Base-by-base conservation (phyloP, 805 yeast species). In the Saccharomycopsis amapae region DNA sequence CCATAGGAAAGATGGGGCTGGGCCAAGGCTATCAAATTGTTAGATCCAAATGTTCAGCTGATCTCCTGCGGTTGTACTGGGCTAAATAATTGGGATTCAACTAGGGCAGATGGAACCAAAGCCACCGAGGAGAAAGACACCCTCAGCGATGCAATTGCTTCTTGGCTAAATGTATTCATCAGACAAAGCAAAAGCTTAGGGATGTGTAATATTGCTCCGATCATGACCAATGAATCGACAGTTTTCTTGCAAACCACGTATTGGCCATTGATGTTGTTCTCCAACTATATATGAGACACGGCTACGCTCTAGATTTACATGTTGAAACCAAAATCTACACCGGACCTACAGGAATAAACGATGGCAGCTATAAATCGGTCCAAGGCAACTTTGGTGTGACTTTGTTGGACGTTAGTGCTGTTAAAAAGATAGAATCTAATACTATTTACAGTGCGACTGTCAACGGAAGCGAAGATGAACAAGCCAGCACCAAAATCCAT, bases 131-230 rank as follows among this genome's bases (percentile, higher is more conserved):
- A 61, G 40, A 50, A 55, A 34, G 62, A 63, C 40, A 56, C 56
- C 17, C 52, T 63, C 13, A 45, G 62, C 18, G 67, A 63, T 50
- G 63, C 66, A 3, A 63, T 63, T 25, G 64, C 63, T 12, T 54
- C 59, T 6, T 63, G 67, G 67, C 51, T 61, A 30, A 62, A 62
- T 35, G 59, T 63, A 12, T 63, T 63, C 47, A 48, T 63, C 32
- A 55, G 67, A 34, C 66, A 62, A 46, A 53, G 58, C 26, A 53
- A 56, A 32, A 47, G 45, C 39, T 52, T 63, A 38, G 65, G 62
- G 17, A 62, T 63, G 65, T 59, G 63, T 40, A 62, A 60, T 42
- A 63, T 63, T 50, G 63, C 67, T 2, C 67, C 67, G n/a, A 58
- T 63, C 24, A 58, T 60, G 63, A 58, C 67, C 15, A 55, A 55